phyloP scores from a whole-genome alignment of 768 basidiomycete genomes.

The Erythrobasidium yunnanense region DNA sequence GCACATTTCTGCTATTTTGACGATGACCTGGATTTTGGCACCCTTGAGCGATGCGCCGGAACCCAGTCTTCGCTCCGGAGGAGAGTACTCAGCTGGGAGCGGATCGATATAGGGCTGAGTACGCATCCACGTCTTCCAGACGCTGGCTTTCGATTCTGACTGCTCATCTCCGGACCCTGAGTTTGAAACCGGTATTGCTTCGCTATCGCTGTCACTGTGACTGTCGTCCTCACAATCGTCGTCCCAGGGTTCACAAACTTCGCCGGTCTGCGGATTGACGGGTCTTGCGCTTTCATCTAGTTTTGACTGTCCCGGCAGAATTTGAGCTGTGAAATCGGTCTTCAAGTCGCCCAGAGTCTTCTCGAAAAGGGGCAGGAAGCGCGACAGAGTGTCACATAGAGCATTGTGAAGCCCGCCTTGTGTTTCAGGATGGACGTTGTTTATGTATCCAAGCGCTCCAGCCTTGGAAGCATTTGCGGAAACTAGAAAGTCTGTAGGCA shows the following conservation, averaged over 20 bases:
- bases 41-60: neutral
- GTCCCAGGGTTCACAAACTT: no score
- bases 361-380: neutral
- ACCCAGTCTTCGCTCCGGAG: neutral
- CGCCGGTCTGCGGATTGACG: no score
- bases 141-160: no score
- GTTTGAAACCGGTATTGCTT: no score
- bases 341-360: neutral
- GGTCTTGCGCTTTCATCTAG: no score
- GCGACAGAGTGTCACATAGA: neutral
- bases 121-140: no score
- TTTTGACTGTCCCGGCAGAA: no score
- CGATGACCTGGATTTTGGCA: constrained; percentile 39
- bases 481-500: constrained; percentile 25
- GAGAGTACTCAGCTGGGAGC: neutral
- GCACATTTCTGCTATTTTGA: constrained; percentile 39
- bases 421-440: constrained; percentile 46
- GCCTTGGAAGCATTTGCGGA: neutral
- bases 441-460: constrained; percentile 45
- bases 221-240: no score
- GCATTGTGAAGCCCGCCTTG: constrained; percentile 25
- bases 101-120: neutral
- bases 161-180: no score
- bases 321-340: no score
- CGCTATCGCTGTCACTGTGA: no score